A percentile compares a stretch with the other conserved stretches of the same genome.
These are phyloP conservation scores for Achaetomiella virescens DNA, from an alignment of 495 filamentous ascomycete species.

Conservation along the genomic window DNA sequence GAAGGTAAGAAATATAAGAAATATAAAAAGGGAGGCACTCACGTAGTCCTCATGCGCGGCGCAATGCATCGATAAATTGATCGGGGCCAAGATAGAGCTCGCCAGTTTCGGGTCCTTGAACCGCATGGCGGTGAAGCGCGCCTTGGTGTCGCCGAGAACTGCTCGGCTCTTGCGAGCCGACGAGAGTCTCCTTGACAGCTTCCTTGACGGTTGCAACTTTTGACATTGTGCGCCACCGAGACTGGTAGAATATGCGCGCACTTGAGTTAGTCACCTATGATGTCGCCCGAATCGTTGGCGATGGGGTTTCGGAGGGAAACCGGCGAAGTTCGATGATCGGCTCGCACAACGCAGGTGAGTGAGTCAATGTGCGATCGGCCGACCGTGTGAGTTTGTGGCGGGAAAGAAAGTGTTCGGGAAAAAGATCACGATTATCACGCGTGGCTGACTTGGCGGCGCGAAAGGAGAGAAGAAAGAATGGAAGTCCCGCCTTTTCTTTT, in stretches of 20 bases:
- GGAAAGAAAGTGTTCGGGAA: neutral
- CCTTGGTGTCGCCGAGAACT: conserved; percentile 62
- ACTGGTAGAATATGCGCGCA: neutral
- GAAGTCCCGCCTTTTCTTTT: neutral
- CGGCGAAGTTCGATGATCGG: conserved; percentile 2
- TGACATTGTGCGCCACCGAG: conserved; percentile 29
- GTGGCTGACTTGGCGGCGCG: neutral
- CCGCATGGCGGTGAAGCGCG: conserved; percentile 72
- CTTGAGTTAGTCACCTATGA: neutral
- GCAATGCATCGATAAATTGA: conserved; percentile 85
- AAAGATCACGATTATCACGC: neutral
- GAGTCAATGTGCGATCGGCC: conserved; percentile 6
- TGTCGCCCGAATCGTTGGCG: neutral
- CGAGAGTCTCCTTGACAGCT: conserved; percentile 68
- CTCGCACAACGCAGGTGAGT: neutral
- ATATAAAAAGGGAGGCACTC: conserved; percentile 31
- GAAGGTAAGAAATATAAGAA: conserved; percentile 2
- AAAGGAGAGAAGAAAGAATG: neutral
- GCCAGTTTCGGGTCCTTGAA: conserved; percentile 65
- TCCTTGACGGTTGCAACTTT: conserved; percentile 51
- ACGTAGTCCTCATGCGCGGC: conserved; percentile 86
- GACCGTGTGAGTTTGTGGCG: neutral
- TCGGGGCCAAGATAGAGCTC: conserved; percentile 74
- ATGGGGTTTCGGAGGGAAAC: neutral
- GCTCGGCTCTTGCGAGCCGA: conserved; percentile 55